phyloP scores from a whole-genome alignment of 129 eudicot species.

The Daucus carota region DH1_v3.0 NC_030389.2:45433501-45434000 shows the following conservation, averaged over 20 bases:
- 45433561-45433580: slow-evolving; percentile 34
- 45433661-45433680: slow-evolving; percentile 46
- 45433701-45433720: slow-evolving; percentile 38
- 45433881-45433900: slow-evolving; percentile 18
- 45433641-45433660: slow-evolving; percentile 47
- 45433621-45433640: slow-evolving; percentile 54
- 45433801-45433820: slow-evolving; percentile 41
- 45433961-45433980: neutral
- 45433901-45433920: neutral
- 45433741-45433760: slow-evolving; percentile 49
- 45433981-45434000: slow-evolving; percentile 37
- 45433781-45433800: slow-evolving; percentile 30
- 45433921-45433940: neutral
- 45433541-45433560: slow-evolving; percentile 51
- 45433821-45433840: slow-evolving; percentile 45
- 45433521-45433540: slow-evolving; percentile 54
- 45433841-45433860: slow-evolving; percentile 52
- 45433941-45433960: neutral
- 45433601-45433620: slow-evolving; percentile 26
- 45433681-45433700: slow-evolving; percentile 40
- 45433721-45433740: slow-evolving; percentile 50
- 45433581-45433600: slow-evolving; percentile 29
- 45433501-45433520: slow-evolving; percentile 31
- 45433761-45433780: slow-evolving; percentile 31
- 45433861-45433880: slow-evolving; percentile 45